phyloP scores from a whole-genome alignment of 805 yeast genomes.

The Saturnispora bothae region DNA sequence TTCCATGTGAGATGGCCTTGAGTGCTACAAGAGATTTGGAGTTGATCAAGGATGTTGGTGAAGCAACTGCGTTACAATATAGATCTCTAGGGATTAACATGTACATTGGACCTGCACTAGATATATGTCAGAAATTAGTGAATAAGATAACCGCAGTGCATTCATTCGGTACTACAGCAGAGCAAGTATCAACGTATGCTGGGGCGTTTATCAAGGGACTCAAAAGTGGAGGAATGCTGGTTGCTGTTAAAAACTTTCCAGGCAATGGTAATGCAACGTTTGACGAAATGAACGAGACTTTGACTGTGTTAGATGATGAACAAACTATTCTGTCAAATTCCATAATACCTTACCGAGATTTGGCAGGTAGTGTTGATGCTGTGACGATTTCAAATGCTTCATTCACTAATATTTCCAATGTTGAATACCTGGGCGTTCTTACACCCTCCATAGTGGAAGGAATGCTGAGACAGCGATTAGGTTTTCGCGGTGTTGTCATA shows the following conservation, averaged over 20 bases:
- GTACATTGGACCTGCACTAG: constrained; percentile 52
- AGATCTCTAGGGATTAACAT: constrained; percentile 45
- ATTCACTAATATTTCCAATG: constrained; percentile 48
- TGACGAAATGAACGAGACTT: constrained; percentile 45
- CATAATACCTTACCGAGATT: constrained; percentile 39
- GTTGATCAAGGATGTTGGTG: constrained; percentile 40
- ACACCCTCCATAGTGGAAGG: constrained; percentile 43
- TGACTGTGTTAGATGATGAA: constrained; percentile 46
- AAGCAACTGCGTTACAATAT: constrained; percentile 45
- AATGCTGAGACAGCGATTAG: constrained; percentile 38
- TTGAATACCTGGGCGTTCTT: constrained; percentile 54
- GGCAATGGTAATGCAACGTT: constrained; percentile 56
- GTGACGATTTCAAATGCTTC: constrained; percentile 56
- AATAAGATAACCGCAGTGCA: constrained; percentile 51
- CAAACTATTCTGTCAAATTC: constrained; percentile 42
- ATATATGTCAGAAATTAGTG: constrained; percentile 45
- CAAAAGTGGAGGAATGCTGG: constrained; percentile 40
- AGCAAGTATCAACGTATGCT: constrained; percentile 47
- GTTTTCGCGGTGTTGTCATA: constrained; percentile 46
- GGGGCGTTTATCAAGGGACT: constrained; percentile 43
- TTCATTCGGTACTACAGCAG: constrained; percentile 50
- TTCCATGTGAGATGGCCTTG: constrained; percentile 57
- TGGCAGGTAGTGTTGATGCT: constrained; percentile 43
- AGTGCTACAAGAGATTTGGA: constrained; percentile 43
- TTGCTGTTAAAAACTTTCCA: constrained; percentile 57